Base-by-base conservation (phyloP, 441 rosid genomes). In the Bocquillonia castaneifolia region DNA sequence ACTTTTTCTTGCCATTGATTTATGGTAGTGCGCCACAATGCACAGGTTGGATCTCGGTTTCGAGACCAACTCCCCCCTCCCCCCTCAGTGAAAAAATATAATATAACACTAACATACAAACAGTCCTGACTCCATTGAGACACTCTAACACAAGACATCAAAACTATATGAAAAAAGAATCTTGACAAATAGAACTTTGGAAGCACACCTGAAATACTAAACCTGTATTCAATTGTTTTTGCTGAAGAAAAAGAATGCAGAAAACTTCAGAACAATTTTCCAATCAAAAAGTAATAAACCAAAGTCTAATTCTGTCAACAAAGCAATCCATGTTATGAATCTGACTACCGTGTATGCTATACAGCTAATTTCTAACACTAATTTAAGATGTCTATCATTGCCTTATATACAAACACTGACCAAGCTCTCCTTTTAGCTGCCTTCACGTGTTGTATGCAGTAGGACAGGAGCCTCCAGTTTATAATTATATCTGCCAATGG, bases 371-470 rank as follows among this genome's bases (percentile, higher is more conserved):
- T 70, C 59, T 31, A 44, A 44, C 25, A 20, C 10, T n/a, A 1
- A 12, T 3, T 50, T 64, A 7, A n/a, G 4, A 36, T 36, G 4
- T 23, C 48, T 64, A 71, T 31, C 52, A 70, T 72, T 26, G 48
- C 44, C 57, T 37, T 54, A 63, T 78, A 14, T 72, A 74, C 80
- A 66, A 42, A 5, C 47, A 42, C 12, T 42, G 2, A 36, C 62
- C n/a, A 29, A 15, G 20, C 63, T 50, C 44, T 68, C 32, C 44
- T 26, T 25, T 59, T 36, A 9, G 59, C 39, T 52, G 53, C 59
- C 64, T 29, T 39, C 31, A 25, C 10, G 13, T 26, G 34, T 51
- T 58, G 65, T 18, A 23, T 26, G 48, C 32, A 40, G 37, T 17
- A 20, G 58, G 23, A 50, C 25, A 20, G 22, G 23, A 4, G 29